Percentiles rank a stretch among this genome's conserved stretches.
phyloP scores from a whole-genome alignment of 768 basidiomycete species.

The Dioszegia aurantiaca region DNA sequence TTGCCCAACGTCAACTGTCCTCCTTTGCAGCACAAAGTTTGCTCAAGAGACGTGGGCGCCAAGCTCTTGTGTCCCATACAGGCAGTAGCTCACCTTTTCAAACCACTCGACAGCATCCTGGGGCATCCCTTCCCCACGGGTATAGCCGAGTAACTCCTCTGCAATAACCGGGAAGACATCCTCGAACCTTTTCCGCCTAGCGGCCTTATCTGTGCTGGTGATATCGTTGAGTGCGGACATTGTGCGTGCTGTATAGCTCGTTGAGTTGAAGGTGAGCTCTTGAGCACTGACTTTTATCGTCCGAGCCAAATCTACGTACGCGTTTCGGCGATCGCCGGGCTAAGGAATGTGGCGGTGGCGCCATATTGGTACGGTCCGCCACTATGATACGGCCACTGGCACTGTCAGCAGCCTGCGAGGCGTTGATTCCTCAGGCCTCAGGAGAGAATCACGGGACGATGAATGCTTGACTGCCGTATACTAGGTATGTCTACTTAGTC shows the following conservation, averaged over 20 bases:
- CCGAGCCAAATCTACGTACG: background rate
- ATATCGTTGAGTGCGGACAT: slow-evolving; percentile 4
- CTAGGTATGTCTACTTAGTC: too few species aligned
- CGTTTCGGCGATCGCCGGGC: background rate
- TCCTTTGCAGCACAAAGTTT: too few species aligned
- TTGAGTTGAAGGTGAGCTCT: background rate
- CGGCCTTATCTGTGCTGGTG: slow-evolving; percentile 28
- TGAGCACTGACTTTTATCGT: slow-evolving; percentile 6
- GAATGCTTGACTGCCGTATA: too few species aligned
- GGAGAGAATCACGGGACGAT: too few species aligned
- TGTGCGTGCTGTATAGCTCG: background rate
- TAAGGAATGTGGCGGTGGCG: too few species aligned
- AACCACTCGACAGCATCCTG: slow-evolving; percentile 81
- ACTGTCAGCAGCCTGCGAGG: too few species aligned
- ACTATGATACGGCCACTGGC: too few species aligned
- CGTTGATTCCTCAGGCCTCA: too few species aligned
- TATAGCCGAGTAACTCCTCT: slow-evolving; percentile 70
- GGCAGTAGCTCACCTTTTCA: slow-evolving; percentile 65
- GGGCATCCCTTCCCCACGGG: slow-evolving; percentile 73
- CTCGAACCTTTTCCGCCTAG: slow-evolving; percentile 59
- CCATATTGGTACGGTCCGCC: too few species aligned
- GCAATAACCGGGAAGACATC: slow-evolving; percentile 68
- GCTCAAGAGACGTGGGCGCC: too few species aligned
- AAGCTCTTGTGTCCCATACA: too few species aligned
- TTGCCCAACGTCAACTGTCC: too few species aligned